Conservation (phyloP, 148 eudicot species). For the Rhododendron griersonianum region DNA sequence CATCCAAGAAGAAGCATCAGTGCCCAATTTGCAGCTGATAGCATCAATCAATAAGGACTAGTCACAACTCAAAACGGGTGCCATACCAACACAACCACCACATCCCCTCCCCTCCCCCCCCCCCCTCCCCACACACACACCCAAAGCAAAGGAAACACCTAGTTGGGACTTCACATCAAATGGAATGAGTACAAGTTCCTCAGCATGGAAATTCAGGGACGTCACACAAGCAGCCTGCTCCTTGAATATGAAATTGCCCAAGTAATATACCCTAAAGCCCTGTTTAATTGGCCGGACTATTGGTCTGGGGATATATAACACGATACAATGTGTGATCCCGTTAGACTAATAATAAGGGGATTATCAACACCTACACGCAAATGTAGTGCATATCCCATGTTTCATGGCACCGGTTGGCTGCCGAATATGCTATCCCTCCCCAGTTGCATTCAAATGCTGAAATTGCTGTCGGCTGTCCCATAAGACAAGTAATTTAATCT, state of each 20-base stretch:
- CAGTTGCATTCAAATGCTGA: background rate
- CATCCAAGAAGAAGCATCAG: background rate
- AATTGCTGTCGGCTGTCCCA: background rate
- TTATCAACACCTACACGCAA: background rate
- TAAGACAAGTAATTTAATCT: background rate
- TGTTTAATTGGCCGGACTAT: background rate
- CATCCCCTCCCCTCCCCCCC: no score
- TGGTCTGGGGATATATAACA: background rate
- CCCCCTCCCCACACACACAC: no score
- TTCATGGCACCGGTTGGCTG: background rate
- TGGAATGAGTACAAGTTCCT: background rate
- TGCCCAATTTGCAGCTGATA: background rate
- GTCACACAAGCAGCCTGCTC: background rate
- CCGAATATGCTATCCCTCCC: background rate
- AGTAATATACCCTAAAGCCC: background rate
- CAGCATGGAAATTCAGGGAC: background rate
- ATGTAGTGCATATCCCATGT: background rate
- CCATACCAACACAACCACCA: background rate
- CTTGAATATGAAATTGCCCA: background rate
- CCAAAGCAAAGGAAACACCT: background rate
- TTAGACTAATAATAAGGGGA: background rate
- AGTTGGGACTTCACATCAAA: background rate
- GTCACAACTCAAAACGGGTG: background rate
- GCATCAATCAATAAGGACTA: background rate
- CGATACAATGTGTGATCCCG: background rate